A percentile compares a stretch with the other conserved stretches of the same genome.
These are phyloP conservation scores for Cucurbita pepo DNA, from an alignment of 306 rosid genomes.

Conservation along the genomic window DNA sequence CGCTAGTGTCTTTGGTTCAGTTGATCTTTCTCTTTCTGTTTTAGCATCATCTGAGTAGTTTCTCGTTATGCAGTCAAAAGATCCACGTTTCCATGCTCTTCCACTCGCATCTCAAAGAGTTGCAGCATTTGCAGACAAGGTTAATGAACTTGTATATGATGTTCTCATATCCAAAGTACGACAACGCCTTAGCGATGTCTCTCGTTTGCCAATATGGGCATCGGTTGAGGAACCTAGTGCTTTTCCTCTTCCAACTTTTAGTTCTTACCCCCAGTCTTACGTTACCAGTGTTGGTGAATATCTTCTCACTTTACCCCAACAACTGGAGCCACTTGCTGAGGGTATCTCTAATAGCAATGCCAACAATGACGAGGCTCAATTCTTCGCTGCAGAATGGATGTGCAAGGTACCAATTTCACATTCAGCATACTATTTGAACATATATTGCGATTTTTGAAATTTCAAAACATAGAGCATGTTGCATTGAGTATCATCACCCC, in stretches of 20 bases:
- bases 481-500: neutral
- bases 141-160: conserved; percentile 88
- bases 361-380: conserved; percentile 81
- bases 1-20: neutral
- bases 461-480: neutral
- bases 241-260: conserved; percentile 78
- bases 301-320: conserved; percentile 93
- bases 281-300: conserved; percentile 89
- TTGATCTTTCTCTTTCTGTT: conserved; percentile 7
- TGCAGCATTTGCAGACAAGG: conserved; percentile 78
- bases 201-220: conserved; percentile 80
- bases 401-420: conserved; percentile 48
- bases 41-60: neutral
- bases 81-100: conserved; percentile 96
- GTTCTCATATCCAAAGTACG: conserved; percentile 98
- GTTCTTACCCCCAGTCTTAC: conserved; percentile 83
- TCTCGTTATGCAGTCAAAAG: conserved; percentile 67
- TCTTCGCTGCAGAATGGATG: conserved; percentile 99
- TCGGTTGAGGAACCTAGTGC: conserved; percentile 78
- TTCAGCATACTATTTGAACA: neutral
- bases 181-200: conserved; percentile 79
- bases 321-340: conserved; percentile 96
- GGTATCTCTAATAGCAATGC: conserved; percentile 68
- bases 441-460: neutral
- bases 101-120: conserved; percentile 93